These are phyloP conservation scores for Osmozyma mogii DNA, from an alignment of 805 yeast genomes.

Conservation along the genomic window DNA sequence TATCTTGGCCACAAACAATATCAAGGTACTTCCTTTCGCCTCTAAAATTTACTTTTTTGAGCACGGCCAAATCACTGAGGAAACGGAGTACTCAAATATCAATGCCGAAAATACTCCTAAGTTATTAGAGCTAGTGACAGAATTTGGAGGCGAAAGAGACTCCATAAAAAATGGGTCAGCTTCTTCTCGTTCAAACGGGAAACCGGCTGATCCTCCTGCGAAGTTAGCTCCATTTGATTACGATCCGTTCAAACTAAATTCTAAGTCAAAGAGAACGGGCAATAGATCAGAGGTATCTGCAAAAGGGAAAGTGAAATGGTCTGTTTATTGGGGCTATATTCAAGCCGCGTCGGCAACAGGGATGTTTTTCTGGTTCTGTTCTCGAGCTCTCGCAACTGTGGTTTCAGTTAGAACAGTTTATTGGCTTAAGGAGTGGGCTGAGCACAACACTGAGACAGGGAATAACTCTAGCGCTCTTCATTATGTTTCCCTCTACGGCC, in stretches of 20 bases:
- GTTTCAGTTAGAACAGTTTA: slow-evolving; percentile 41
- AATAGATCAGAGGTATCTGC: slow-evolving; percentile 33
- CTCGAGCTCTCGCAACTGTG: slow-evolving; percentile 13
- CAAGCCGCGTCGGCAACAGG: slow-evolving; percentile 52
- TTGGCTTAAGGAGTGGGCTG: slow-evolving; percentile 69
- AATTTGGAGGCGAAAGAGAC: background rate
- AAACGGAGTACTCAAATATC: slow-evolving; percentile 4
- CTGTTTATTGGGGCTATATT: slow-evolving; percentile 46
- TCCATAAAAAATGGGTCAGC: background rate
- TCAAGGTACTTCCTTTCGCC: slow-evolving; percentile 6
- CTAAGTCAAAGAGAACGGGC: slow-evolving; percentile 10
- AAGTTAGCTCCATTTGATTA: slow-evolving; percentile 31
- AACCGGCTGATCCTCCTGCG: slow-evolving; percentile 4
- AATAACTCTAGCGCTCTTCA: slow-evolving; percentile 34
- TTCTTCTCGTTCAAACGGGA: slow-evolving; percentile 3
- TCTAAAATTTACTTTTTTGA: slow-evolving; percentile 9
- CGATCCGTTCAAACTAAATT: slow-evolving; percentile 24
- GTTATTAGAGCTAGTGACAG: slow-evolving; percentile 2
- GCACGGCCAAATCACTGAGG: slow-evolving; percentile 7
- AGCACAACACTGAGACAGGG: slow-evolving; percentile 34
- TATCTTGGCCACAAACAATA: slow-evolving; percentile 10
- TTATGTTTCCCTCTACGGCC: slow-evolving; percentile 48
- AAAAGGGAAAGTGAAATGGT: slow-evolving; percentile 50
- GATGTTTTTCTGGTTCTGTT: slow-evolving; percentile 32
- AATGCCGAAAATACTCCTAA: slow-evolving; percentile 3